Conservation (phyloP, 2,329 filamentous ascomycete genomes). For the Colletotrichum lupini region DNA sequence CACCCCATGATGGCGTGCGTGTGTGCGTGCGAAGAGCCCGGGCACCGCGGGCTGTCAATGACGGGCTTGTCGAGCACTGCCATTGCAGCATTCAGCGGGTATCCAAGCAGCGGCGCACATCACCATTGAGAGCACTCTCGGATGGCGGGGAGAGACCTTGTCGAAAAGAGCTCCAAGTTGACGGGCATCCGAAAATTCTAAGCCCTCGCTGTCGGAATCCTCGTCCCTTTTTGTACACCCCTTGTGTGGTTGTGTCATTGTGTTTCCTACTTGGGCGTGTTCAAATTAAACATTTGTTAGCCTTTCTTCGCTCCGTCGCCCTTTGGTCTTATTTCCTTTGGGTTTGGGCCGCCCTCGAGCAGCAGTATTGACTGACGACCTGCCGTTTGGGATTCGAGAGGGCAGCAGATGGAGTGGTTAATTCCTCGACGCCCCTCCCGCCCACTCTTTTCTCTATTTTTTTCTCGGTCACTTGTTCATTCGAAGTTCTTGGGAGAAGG, state of each 20-base stretch:
- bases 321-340: background rate
- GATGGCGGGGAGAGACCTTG: constrained; percentile 12
- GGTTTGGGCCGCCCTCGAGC: background rate
- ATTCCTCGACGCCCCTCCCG: constrained; percentile 8
- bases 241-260: constrained; percentile 19
- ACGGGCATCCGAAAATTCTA: too few relatives aligned
- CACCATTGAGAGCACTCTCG: background rate
- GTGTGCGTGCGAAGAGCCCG: background rate
- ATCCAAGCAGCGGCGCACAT: background rate
- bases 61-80: constrained; percentile 2
- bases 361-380: background rate
- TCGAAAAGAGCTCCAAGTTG: background rate
- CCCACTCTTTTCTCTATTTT: constrained; percentile 3
- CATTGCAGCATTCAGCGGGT: constrained; percentile 9
- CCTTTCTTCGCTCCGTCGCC: background rate
- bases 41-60: background rate
- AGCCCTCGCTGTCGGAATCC: background rate
- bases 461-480: background rate
- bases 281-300: background rate
- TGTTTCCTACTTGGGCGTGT: constrained; percentile 9
- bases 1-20: background rate
- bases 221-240: background rate
- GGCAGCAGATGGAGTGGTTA: background rate
- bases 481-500: background rate
- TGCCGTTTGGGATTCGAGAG: constrained; percentile 14